Evolutionary conservation across 345 rosid genomes (phyloP).

Genomic region (Litchi chinensis): DNA sequence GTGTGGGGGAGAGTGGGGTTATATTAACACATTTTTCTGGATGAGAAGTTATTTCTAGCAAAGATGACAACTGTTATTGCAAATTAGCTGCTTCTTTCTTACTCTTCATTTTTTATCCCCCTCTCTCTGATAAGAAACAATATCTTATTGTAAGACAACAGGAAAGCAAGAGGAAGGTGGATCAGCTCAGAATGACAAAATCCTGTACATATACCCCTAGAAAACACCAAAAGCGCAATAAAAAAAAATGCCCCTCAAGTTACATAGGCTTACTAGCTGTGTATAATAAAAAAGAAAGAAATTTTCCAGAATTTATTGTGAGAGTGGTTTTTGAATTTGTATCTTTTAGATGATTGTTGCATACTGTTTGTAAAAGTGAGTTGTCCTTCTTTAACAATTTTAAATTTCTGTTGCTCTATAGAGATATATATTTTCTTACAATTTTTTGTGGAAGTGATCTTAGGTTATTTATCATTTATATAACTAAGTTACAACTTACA

Average conservation of each 20-base stretch:
- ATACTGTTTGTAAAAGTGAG: background rate
- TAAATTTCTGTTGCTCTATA: background rate
- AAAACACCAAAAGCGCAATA: background rate
- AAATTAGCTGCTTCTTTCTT: background rate
- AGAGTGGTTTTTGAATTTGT: background rate
- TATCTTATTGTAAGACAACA: background rate
- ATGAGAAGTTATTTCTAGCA: background rate
- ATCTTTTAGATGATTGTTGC: background rate
- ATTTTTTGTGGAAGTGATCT: too few relatives aligned
- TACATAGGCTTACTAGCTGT: background rate
- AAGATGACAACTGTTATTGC: background rate
- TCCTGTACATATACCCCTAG: background rate
- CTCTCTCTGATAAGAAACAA: background rate
- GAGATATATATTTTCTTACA: too few relatives aligned
- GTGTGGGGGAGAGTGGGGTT: background rate
- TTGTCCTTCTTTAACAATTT: background rate
- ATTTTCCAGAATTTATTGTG: background rate
- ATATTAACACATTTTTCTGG: background rate
- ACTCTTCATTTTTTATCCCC: too few relatives aligned
- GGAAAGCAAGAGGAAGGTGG: background rate
- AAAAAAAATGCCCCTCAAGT: background rate
- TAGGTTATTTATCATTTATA: slow-evolving; percentile 1
- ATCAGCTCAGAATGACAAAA: background rate
- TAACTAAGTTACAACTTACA: slow-evolving; percentile 5
- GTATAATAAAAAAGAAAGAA: background rate